These are phyloP conservation scores for Cardamine occulta DNA, from an alignment of 345 rosid species.

Conservation along the genomic window DNA sequence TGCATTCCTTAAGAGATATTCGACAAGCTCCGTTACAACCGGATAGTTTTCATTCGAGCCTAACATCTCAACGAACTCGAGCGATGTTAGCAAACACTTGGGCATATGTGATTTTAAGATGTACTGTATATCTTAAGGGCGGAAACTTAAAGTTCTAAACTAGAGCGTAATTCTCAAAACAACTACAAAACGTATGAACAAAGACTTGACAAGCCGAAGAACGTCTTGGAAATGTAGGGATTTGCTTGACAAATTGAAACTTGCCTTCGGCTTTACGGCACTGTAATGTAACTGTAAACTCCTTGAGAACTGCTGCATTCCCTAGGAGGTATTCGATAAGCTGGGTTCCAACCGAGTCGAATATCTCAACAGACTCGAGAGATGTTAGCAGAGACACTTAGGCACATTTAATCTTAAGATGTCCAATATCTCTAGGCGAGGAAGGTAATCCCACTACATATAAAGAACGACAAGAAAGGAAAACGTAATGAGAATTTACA, in stretches of 20 bases:
- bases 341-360: neutral
- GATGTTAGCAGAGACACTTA: neutral
- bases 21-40: too few relatives aligned
- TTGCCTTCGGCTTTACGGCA: too few relatives aligned
- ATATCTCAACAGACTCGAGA: neutral
- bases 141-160: neutral
- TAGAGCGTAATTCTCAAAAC: neutral
- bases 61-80: too few relatives aligned
- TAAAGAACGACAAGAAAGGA: neutral
- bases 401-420: neutral
- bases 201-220: slow-evolving; percentile 5
- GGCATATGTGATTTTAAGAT: too few relatives aligned
- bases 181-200: neutral
- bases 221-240: neutral
- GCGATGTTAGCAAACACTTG: too few relatives aligned
- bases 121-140: too few relatives aligned
- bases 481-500: neutral
- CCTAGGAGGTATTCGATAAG: neutral
- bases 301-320: neutral
- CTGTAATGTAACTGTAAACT: neutral
- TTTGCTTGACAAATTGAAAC: neutral
- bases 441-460: too few relatives aligned
- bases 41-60: too few relatives aligned
- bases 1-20: too few relatives aligned
- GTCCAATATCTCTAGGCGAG: too few relatives aligned